A percentile compares a stretch with the other conserved stretches of the same genome.
phyloP scores from a whole-genome alignment of 2,329 filamentous ascomycete genomes.

The Sporothrix euskadiensis region DNA sequence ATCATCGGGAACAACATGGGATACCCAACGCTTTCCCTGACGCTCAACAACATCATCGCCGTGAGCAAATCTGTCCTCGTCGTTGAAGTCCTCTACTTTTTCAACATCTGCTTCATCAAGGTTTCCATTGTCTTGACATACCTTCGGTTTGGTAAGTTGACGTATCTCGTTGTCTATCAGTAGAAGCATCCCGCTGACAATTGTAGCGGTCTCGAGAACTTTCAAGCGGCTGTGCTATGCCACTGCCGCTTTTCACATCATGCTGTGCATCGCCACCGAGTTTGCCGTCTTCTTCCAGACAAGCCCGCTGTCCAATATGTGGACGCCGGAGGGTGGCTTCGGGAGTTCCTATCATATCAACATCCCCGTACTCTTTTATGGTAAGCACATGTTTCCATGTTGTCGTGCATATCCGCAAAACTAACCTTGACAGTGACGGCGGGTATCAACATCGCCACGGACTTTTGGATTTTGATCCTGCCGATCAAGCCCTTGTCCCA shows the following conservation, averaged over 20 bases:
- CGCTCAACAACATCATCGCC: constrained; percentile 28
- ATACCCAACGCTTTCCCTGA: background rate
- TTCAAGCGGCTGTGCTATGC: constrained; percentile 40
- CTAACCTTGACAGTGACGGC: background rate
- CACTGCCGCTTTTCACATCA: constrained; percentile 43
- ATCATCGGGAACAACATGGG: background rate
- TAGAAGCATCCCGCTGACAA: background rate
- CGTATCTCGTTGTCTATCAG: background rate
- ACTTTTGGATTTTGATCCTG: constrained; percentile 48
- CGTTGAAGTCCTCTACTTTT: constrained; percentile 47
- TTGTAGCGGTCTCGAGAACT: constrained; percentile 37
- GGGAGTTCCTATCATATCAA: constrained; percentile 34
- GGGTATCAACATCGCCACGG: constrained; percentile 48
- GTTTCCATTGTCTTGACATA: constrained; percentile 50
- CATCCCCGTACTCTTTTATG: background rate
- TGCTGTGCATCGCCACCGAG: constrained; percentile 46
- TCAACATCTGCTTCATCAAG: constrained; percentile 45
- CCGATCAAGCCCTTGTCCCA: constrained; percentile 48
- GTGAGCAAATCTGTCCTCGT: constrained; percentile 33
- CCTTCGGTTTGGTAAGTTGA: constrained; percentile 42
- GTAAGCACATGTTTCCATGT: background rate
- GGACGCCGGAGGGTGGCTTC: constrained; percentile 41
- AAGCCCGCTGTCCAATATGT: constrained; percentile 45
- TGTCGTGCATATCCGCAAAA: background rate
- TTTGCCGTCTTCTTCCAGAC: constrained; percentile 46